Percentiles rank a stretch among this genome's conserved stretches.
Conservation (phyloP, 169 alveolate species). For the Cryptosporidium andersoni region DNA sequence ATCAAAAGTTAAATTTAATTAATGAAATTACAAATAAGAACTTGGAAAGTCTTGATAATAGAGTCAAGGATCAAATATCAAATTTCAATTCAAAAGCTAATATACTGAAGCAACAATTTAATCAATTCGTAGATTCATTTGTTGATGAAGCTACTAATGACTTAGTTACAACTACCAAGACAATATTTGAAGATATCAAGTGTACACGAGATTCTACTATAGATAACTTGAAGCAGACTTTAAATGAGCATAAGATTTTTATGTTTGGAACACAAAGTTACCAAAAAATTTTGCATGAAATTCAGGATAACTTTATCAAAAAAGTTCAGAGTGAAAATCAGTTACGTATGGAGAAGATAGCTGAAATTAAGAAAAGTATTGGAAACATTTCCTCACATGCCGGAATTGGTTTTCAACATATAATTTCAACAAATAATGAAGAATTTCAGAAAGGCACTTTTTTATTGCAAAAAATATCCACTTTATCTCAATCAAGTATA, state of each 20-base stretch:
- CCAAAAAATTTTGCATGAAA: neutral
- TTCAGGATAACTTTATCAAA: slow-evolving; percentile 1
- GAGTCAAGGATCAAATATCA: slow-evolving; percentile 6
- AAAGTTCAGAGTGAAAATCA: neutral
- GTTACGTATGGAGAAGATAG: neutral
- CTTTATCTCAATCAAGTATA: slow-evolving; percentile 2
- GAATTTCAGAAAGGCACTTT: neutral
- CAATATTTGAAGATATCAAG: slow-evolving; percentile 17
- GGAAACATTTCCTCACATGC: too few species aligned
- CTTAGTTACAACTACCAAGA: slow-evolving; percentile 3
- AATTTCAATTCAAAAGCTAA: slow-evolving; percentile 12
- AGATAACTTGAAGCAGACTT: slow-evolving; percentile 3
- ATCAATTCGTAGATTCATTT: slow-evolving; percentile 34
- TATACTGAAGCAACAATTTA: slow-evolving; percentile 24
- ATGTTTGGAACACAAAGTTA: slow-evolving; percentile 11
- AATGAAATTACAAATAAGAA: slow-evolving; percentile 9
- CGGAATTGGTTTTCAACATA: slow-evolving; percentile 2
- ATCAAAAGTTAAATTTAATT: neutral
- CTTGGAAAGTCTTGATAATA: slow-evolving; percentile 10
- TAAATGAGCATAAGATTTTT: slow-evolving; percentile 7
- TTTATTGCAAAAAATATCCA: slow-evolving; percentile 14
- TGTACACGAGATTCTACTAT: slow-evolving; percentile 14
- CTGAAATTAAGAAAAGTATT: slow-evolving; percentile 7
- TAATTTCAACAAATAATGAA: neutral
- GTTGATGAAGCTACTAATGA: slow-evolving; percentile 20